A percentile compares a stretch with the other conserved stretches of the same genome.
Evolutionary conservation across 352 stramenopile genomes (phyloP).

Genomic region (Phytophthora meadii): DNA sequence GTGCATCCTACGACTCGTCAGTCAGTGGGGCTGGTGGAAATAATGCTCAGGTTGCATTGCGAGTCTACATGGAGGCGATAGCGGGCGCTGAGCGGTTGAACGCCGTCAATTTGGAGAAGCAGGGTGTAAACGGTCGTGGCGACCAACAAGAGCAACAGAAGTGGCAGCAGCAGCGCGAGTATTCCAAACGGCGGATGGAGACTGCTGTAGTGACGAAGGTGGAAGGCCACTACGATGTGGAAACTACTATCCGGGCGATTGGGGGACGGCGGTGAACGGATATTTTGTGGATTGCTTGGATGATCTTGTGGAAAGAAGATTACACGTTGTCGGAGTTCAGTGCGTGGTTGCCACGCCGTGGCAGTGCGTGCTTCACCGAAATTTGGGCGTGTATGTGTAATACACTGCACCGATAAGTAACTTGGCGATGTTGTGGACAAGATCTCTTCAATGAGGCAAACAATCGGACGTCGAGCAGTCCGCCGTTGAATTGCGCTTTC

Average conservation of each 20-base stretch:
- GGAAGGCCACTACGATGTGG: constrained; percentile 34
- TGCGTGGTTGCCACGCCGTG: not conserved
- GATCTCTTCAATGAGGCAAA: constrained; percentile 8
- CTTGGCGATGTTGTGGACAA: constrained; percentile 19
- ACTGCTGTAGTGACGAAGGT: constrained; percentile 33
- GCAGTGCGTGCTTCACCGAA: constrained; percentile 24
- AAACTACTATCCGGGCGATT: constrained; percentile 31
- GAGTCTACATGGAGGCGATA: constrained; percentile 54
- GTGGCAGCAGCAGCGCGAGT: constrained; percentile 64
- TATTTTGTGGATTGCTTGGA: constrained; percentile 15
- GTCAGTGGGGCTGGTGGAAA: constrained; percentile 7
- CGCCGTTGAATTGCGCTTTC: constrained; percentile 19
- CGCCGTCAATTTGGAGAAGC: constrained; percentile 50
- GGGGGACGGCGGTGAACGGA: constrained; percentile 20
- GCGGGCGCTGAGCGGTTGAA: constrained; percentile 64
- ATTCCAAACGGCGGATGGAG: constrained; percentile 66
- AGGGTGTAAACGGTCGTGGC: constrained; percentile 5
- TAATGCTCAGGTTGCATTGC: constrained; percentile 27
- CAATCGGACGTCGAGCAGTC: constrained; percentile 21
- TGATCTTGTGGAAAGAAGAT: constrained; percentile 1
- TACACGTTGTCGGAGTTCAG: not conserved
- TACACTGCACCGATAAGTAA: constrained; percentile 15
- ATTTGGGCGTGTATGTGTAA: constrained; percentile 9
- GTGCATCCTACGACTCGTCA: constrained; percentile 7
- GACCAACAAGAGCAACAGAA: constrained; percentile 35